Evolutionary conservation across 192 early-diverging fungal genomes (phyloP).

Genomic region (Backusella psychrophila): DNA sequence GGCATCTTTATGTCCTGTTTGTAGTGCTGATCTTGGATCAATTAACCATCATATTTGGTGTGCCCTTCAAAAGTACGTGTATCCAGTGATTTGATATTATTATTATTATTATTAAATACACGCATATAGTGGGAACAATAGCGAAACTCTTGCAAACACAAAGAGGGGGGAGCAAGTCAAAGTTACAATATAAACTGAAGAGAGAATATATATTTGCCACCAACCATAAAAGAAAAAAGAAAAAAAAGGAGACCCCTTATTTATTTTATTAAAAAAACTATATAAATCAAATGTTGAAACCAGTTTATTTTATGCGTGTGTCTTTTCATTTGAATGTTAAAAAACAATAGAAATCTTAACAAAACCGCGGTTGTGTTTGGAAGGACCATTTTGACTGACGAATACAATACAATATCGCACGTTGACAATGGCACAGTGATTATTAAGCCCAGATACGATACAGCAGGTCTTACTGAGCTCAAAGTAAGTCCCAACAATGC

Average conservation of each 20-base stretch:
- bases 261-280: background rate
- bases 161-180: background rate
- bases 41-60: conserved; percentile 2
- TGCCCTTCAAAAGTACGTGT: background rate
- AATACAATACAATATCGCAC: conserved; percentile 1
- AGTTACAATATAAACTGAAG: background rate
- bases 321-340: background rate
- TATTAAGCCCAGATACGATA: conserved; percentile 3
- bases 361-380: conserved; percentile 2
- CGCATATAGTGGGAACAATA: background rate
- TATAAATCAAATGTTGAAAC: conserved; percentile 3
- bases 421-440: conserved; percentile 9
- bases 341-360: conserved; percentile 6
- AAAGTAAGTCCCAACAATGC: background rate
- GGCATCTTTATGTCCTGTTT: background rate
- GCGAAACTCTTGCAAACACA: background rate
- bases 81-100: background rate
- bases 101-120: background rate
- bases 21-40: background rate
- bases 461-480: conserved; percentile 9
- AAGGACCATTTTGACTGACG: background rate
- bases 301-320: background rate
- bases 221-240: background rate
- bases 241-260: background rate
- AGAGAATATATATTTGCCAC: background rate